Evolutionary conservation across 768 basidiomycete species (phyloP).

Genomic region (Candolleomyces eurysporus): DNA sequence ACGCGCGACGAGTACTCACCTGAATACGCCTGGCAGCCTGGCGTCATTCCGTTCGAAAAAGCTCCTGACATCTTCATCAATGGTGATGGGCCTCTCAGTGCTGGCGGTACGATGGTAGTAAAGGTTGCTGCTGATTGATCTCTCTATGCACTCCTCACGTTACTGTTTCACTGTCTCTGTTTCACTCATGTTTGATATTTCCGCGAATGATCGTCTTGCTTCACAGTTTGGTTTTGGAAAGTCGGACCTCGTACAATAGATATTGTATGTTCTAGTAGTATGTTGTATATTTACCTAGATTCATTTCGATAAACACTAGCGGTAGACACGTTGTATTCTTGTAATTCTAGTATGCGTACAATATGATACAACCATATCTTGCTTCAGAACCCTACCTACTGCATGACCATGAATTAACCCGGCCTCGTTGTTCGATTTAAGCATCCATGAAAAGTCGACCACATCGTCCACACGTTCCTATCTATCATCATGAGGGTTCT

Average conservation of each 20-base stretch:
- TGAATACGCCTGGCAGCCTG: constrained; percentile 15
- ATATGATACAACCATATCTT: background rate
- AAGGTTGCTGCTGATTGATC: constrained; percentile 35
- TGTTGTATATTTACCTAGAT: background rate
- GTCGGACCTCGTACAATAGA: background rate
- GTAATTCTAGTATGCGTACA: background rate
- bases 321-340: background rate
- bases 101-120: constrained; percentile 46
- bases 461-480: too few species aligned
- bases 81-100: constrained; percentile 29
- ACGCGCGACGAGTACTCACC: background rate
- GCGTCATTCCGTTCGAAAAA: constrained; percentile 53
- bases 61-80: constrained; percentile 51
- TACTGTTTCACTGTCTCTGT: background rate
- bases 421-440: too few species aligned
- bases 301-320: background rate
- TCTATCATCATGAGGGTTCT: constrained; percentile 31
- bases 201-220: background rate
- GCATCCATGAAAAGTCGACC: too few species aligned
- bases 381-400: too few species aligned
- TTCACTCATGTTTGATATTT: background rate
- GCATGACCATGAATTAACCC: too few species aligned
- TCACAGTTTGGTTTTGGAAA: background rate
- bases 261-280: background rate
- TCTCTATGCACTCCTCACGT: background rate